A percentile compares a stretch with the other conserved stretches of the same genome.
These are phyloP conservation scores for Mycena kentingensis DNA, from an alignment of 768 basidiomycete genomes.

Conservation along the genomic window DNA sequence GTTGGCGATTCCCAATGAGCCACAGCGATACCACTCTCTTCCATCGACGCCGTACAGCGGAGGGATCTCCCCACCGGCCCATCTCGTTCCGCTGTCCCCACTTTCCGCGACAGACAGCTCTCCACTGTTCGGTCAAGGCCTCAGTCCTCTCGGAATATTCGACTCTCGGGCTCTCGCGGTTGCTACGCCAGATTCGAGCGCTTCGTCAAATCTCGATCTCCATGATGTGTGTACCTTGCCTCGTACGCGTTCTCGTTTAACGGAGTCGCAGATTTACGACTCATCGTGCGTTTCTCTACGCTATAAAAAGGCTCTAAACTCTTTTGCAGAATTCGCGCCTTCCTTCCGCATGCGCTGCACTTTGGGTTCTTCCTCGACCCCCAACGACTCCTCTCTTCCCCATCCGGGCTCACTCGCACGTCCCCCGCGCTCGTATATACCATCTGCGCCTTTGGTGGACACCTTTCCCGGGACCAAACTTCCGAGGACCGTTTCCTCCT, in stretches of 20 bases:
- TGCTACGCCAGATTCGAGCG: slow-evolving; percentile 7
- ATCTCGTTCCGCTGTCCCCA: slow-evolving; percentile 41
- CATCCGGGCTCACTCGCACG: slow-evolving; percentile 13
- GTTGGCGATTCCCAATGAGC: slow-evolving; percentile 29
- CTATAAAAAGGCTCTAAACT: too few species aligned
- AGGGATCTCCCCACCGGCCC: slow-evolving; percentile 29
- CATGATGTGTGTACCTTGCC: too few species aligned
- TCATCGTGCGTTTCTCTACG: slow-evolving; percentile 15
- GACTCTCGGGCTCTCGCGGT: slow-evolving; percentile 4
- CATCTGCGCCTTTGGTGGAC: slow-evolving; percentile 38
- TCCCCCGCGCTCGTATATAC: slow-evolving; percentile 30
- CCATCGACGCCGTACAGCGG: too few species aligned
- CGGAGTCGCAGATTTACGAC: slow-evolving; percentile 34
- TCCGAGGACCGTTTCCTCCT: slow-evolving; percentile 5
- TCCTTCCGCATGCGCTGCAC: slow-evolving; percentile 57
- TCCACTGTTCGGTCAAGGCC: slow-evolving; percentile 4
- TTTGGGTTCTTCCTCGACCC: slow-evolving; percentile 68
- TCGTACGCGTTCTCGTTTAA: too few species aligned
- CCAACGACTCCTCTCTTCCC: slow-evolving; percentile 37
- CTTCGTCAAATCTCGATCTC: slow-evolving; percentile 10
- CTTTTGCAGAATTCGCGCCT: slow-evolving; percentile 51
- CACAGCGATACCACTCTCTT: too few species aligned
- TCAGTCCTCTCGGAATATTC: slow-evolving; percentile 17
- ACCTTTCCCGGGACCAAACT: slow-evolving; percentile 24
- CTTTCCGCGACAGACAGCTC: slow-evolving; percentile 25